These are phyloP conservation scores for Nepenthes alata DNA, from an alignment of 179 eudicot species.

Conservation along the genomic window DNA sequence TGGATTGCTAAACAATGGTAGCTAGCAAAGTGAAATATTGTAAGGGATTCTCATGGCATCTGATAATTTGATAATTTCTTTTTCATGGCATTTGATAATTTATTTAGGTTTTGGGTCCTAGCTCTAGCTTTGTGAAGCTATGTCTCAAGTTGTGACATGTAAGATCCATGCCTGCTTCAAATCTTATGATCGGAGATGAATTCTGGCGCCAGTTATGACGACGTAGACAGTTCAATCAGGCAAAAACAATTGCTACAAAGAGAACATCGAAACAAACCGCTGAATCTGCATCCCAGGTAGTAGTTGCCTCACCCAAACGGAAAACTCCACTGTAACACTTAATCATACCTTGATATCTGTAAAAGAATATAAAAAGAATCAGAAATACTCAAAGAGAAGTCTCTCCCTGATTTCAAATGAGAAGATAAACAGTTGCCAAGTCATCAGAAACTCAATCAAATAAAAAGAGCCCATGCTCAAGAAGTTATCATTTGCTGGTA, in stretches of 20 bases:
- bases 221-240: neutral
- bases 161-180: too few species aligned
- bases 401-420: neutral
- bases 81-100: too few species aligned
- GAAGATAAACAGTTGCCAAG: neutral
- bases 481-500: neutral
- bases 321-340: conserved; percentile 91
- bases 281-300: conserved; percentile 99
- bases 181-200: too few species aligned
- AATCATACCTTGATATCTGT: conserved; percentile 93
- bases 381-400: neutral
- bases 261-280: conserved; percentile 46
- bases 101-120: too few species aligned
- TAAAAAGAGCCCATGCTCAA: neutral
- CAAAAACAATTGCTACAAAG: neutral
- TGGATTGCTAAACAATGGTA: too few species aligned
- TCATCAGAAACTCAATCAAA: conserved; percentile 1
- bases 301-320: conserved; percentile 96
- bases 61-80: too few species aligned
- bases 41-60: too few species aligned
- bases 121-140: too few species aligned
- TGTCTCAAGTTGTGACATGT: too few species aligned
- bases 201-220: too few species aligned
- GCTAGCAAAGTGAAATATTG: too few species aligned
- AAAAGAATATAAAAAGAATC: neutral